phyloP scores from a whole-genome alignment of 2,329 filamentous ascomycete genomes.

The Botrytis sinoallii region DNA sequence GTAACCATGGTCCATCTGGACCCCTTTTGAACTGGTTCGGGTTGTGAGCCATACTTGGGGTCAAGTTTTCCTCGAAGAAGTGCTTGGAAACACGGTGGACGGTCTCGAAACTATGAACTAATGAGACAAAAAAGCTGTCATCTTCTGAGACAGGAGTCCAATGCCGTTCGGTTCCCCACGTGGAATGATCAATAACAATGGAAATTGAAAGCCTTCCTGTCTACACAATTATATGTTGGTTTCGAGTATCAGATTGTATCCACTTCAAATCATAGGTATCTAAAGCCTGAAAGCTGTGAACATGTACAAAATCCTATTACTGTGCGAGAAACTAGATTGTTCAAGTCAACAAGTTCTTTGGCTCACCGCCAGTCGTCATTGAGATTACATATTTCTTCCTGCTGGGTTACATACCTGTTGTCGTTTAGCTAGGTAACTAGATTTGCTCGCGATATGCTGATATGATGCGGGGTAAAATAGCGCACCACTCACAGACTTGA shows the following conservation, averaged over 20 bases:
- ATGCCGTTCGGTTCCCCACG: neutral
- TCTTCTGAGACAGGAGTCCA: neutral
- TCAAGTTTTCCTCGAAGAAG: neutral
- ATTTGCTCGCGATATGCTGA: neutral
- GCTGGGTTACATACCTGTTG: neutral
- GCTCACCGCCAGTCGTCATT: neutral
- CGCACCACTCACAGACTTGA: neutral
- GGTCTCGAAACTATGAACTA: neutral
- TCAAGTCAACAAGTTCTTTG: neutral
- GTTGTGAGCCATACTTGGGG: neutral
- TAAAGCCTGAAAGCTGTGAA: neutral
- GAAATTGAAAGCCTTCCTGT: neutral
- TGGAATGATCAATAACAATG: neutral
- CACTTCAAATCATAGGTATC: too few relatives aligned
- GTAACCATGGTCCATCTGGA: neutral
- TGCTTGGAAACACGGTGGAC: neutral
- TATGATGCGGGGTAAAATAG: neutral
- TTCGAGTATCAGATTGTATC: neutral
- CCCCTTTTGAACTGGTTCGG: neutral
- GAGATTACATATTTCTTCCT: neutral
- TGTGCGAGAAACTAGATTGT: neutral
- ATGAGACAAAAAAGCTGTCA: neutral
- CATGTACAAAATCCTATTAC: fast-evolving
- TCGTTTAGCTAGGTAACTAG: neutral
- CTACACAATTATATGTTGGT: neutral